Percentiles rank a stretch among this genome's conserved stretches.
These are phyloP conservation scores for Pholiota adiposa DNA, from an alignment of 1,284 basidiomycete species.

Conservation along the genomic window DNA sequence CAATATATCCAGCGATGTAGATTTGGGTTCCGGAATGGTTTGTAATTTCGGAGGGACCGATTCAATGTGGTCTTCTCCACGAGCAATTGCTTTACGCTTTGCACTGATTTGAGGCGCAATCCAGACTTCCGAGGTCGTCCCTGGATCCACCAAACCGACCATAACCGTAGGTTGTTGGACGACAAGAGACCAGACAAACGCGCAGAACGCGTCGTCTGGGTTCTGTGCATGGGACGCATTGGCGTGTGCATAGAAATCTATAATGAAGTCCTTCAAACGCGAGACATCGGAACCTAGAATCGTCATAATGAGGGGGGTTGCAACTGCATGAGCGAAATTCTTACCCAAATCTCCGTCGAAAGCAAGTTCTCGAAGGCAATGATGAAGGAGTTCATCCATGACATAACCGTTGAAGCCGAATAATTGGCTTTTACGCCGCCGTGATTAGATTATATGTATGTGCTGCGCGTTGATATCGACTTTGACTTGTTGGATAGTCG, in stretches of 20 bases:
- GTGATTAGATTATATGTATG: too few relatives aligned
- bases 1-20: constrained; percentile 57
- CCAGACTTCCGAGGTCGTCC: constrained; percentile 65
- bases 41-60: constrained; percentile 50
- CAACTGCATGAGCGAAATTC: constrained; percentile 28
- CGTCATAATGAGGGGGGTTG: background rate
- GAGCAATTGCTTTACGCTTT: constrained; percentile 61
- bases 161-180: constrained; percentile 72
- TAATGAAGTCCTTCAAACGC: constrained; percentile 69
- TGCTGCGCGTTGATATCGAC: too few relatives aligned
- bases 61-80: constrained; percentile 51
- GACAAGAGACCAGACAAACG: constrained; percentile 82
- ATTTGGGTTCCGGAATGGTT: constrained; percentile 55
- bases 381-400: constrained; percentile 79
- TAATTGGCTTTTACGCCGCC: background rate
- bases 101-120: constrained; percentile 74
- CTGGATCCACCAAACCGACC: constrained; percentile 67
- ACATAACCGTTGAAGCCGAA: background rate
- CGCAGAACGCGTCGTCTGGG: constrained; percentile 76
- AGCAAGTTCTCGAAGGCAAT: constrained; percentile 76
- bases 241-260: constrained; percentile 60
- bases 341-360: constrained; percentile 84
- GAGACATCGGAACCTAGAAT: constrained; percentile 68
- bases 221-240: constrained; percentile 49
- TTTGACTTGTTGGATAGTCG: background rate